phyloP scores from a whole-genome alignment of 1,284 basidiomycete species.

The Sphaerobolus stellatus region DNA sequence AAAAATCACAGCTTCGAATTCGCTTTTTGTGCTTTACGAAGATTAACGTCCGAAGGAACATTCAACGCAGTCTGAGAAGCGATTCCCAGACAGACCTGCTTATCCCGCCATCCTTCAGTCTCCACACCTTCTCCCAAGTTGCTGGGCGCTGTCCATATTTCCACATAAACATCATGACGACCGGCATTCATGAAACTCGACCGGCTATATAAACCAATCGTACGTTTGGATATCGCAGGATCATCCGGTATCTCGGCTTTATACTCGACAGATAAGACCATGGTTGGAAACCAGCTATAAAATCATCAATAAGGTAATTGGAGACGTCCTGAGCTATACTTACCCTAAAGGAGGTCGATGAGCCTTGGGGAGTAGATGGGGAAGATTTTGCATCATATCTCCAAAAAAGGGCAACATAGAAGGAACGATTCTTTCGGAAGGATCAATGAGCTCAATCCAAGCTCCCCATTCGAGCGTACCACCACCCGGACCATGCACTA shows the following conservation, averaged over 20 bases:
- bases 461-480: slow-evolving; percentile 54
- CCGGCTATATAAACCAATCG: slow-evolving; percentile 52
- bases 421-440: slow-evolving; percentile 44
- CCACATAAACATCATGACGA: slow-evolving; percentile 55
- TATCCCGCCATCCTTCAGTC: slow-evolving; percentile 51
- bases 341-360: slow-evolving; percentile 18
- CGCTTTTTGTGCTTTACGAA: too few species aligned
- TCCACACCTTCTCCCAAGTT: slow-evolving; percentile 47
- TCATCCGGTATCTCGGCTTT: slow-evolving; percentile 51
- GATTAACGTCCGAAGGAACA: slow-evolving; percentile 39
- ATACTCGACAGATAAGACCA: slow-evolving; percentile 58
- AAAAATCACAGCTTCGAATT: too few species aligned
- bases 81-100: slow-evolving; percentile 60
- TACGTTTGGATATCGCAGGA: slow-evolving; percentile 41
- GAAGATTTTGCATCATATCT: slow-evolving; percentile 49
- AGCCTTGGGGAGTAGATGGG: slow-evolving; percentile 41
- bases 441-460: slow-evolving; percentile 50
- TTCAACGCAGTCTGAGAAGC: slow-evolving; percentile 59
- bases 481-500: slow-evolving; percentile 36
- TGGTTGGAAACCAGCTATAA: slow-evolving; percentile 59
- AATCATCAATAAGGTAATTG: not conserved
- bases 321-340: not conserved
- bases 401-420: slow-evolving; percentile 53
- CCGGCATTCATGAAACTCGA: slow-evolving; percentile 28
- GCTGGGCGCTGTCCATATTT: slow-evolving; percentile 63